phyloP scores from a whole-genome alignment of 805 yeast species.

The Candida chauliodis region DNA sequence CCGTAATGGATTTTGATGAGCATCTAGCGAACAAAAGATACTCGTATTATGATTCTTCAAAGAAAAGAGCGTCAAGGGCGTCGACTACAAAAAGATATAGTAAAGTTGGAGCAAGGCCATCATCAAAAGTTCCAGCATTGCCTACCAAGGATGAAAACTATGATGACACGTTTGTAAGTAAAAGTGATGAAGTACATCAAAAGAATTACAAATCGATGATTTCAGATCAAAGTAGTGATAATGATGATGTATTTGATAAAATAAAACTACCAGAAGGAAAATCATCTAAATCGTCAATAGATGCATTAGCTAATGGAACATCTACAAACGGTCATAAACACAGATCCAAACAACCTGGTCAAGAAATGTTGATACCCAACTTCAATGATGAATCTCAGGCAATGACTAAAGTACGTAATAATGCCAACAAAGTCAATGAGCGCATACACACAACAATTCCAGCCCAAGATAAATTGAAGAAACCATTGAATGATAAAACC shows the following conservation, averaged over 20 bases:
- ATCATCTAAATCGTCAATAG: conserved; percentile 9
- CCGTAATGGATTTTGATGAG: conserved; percentile 39
- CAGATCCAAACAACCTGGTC: conserved; percentile 31
- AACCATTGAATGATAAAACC: conserved; percentile 35
- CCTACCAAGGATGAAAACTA: conserved; percentile 17
- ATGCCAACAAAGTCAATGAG: conserved; percentile 9
- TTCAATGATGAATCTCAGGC: conserved; percentile 12
- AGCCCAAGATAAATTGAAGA: conserved; percentile 12
- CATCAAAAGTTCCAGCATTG: conserved; percentile 25
- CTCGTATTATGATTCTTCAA: conserved; percentile 33
- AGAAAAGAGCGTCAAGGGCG: conserved; percentile 25
- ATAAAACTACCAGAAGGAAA: conserved; percentile 45
- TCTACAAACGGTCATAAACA: conserved; percentile 8
- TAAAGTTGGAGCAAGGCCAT: conserved; percentile 19
- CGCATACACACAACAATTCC: conserved; percentile 19
- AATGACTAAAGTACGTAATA: conserved; percentile 21
- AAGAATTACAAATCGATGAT: conserved; percentile 12
- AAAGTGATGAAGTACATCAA: conserved; percentile 20
- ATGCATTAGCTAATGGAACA: conserved; percentile 8
- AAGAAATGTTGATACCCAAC: conserved; percentile 35
- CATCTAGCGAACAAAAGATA: conserved; percentile 36
- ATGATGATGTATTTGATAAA: conserved; percentile 39
- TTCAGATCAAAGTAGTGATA: conserved; percentile 13
- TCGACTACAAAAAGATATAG: conserved; percentile 12
- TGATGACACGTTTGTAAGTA: conserved; percentile 42